A percentile compares a stretch with the other conserved stretches of the same genome.
phyloP scores from a whole-genome alignment of 2,329 filamentous ascomycete species.

The Beauveria varroae region DNA sequence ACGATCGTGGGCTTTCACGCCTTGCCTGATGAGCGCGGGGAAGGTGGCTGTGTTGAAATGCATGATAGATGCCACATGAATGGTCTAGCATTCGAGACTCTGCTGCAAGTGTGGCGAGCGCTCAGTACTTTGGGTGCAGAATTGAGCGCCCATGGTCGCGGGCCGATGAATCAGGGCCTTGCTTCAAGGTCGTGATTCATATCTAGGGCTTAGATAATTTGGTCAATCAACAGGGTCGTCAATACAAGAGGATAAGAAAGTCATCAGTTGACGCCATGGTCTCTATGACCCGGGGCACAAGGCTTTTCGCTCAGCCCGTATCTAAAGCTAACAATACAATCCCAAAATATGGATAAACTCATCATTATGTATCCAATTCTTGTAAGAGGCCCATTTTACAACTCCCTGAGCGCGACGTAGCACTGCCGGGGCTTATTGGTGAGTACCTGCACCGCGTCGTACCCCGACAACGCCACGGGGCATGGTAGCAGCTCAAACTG shows the following conservation, averaged over 20 bases:
- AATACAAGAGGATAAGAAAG: too few species aligned
- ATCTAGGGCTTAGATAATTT: too few species aligned
- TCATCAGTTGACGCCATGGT: too few species aligned
- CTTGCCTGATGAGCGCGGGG: background rate
- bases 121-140: background rate
- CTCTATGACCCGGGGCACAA: too few species aligned
- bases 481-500: constrained; percentile 5
- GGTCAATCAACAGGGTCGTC: too few species aligned
- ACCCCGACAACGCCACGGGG: background rate
- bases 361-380: too few species aligned
- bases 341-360: too few species aligned
- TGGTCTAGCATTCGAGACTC: background rate
- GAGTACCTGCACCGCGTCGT: constrained; percentile 5
- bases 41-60: background rate
- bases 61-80: background rate
- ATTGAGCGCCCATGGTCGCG: background rate
- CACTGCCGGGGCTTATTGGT: constrained; percentile 6
- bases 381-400: background rate
- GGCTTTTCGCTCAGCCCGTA: too few species aligned
- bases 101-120: background rate
- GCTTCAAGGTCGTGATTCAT: background rate
- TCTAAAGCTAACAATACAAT: too few species aligned
- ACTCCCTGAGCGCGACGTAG: constrained; percentile 1
- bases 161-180: background rate
- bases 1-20: background rate